A percentile compares a stretch with the other conserved stretches of the same genome.
phyloP scores from a whole-genome alignment of 345 rosid species.

The Populus simonii region DNA sequence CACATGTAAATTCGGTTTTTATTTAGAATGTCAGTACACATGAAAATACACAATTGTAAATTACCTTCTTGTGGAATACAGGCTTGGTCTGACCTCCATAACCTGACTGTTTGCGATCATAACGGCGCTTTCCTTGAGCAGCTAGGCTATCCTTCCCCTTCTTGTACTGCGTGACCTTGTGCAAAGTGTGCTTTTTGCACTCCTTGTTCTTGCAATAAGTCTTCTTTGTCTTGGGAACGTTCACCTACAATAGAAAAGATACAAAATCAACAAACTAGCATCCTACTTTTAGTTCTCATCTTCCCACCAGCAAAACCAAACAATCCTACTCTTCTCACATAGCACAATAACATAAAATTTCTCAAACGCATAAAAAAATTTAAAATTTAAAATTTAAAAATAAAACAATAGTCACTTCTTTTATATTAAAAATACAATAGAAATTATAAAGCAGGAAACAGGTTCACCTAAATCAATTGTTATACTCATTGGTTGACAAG shows the following conservation, averaged over 20 bases:
- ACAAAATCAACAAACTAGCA: not conserved
- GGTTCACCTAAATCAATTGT: not conserved
- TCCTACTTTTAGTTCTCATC: not conserved
- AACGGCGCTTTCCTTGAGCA: constrained; percentile 78
- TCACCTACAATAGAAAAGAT: constrained; percentile 4
- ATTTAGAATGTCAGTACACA: not conserved
- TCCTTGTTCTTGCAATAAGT: constrained; percentile 51
- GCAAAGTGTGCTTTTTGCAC: constrained; percentile 77
- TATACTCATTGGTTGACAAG: not conserved
- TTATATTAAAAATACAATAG: not conserved
- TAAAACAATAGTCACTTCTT: not conserved
- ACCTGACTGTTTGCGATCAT: constrained; percentile 79
- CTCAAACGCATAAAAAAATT: too few species aligned
- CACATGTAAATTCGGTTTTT: not conserved
- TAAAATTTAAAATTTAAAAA: too few species aligned
- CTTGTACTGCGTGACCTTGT: constrained; percentile 78
- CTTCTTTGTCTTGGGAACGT: constrained; percentile 20
- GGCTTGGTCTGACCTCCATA: constrained; percentile 89
- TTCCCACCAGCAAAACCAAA: not conserved
- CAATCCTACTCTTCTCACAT: not conserved
- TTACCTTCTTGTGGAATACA: constrained; percentile 83
- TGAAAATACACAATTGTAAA: not conserved
- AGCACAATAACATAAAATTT: too few species aligned
- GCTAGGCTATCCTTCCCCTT: constrained; percentile 88
- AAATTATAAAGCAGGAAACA: not conserved